Percentiles rank a stretch among this genome's conserved stretches.
Conservation (phyloP, 306 rosid genomes). For the Acacia melanoxylon region DNA sequence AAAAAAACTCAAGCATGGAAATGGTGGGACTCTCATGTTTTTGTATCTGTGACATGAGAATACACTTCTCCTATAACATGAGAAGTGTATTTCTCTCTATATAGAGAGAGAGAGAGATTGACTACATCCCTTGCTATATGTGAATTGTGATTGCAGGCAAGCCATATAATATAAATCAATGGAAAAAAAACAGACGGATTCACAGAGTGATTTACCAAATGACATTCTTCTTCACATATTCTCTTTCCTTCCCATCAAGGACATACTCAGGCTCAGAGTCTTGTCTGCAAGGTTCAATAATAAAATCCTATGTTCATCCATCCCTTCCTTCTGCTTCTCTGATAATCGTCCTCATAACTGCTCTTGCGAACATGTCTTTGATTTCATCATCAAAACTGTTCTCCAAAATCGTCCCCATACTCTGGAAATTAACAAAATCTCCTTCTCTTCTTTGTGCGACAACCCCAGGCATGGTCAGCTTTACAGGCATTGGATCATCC, state of each 20-base stretch:
- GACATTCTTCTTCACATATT: neutral
- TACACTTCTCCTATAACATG: no score
- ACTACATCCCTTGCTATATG: neutral
- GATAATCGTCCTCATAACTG: neutral
- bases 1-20: no score
- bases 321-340: neutral
- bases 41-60: no score
- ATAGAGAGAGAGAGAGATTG: no score
- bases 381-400: neutral
- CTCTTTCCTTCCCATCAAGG: neutral
- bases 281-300: neutral
- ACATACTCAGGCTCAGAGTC: neutral
- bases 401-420: neutral
- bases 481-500: neutral
- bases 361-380: neutral
- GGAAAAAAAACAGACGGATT: neutral
- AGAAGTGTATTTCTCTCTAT: no score
- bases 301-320: neutral
- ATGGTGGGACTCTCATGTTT: no score
- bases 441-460: neutral
- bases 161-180: neutral
- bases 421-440: neutral
- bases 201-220: neutral
- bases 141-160: neutral
- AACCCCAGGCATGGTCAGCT: neutral